Evolutionary conservation across 139 green algal genomes (phyloP).

Genomic region (Chlorella sp.): DNA sequence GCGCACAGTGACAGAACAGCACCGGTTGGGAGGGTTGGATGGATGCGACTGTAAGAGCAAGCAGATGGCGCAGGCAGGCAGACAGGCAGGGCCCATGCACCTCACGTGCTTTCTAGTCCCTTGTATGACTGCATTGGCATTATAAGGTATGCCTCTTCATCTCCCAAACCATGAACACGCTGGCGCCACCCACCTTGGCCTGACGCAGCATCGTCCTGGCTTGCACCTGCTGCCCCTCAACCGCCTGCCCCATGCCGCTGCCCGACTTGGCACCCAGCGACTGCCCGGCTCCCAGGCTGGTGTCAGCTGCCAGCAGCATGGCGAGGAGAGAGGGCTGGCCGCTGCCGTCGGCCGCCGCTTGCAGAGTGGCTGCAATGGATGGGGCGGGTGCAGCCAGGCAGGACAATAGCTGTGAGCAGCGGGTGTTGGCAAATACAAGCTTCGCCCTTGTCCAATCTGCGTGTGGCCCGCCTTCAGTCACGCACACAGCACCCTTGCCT

Average conservation of each 20-base stretch:
- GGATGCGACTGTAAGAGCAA: neutral
- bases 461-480: too few species aligned
- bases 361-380: neutral
- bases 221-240: neutral
- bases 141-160: too few species aligned
- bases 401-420: neutral
- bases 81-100: too few species aligned
- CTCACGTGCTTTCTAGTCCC: too few species aligned
- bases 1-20: neutral
- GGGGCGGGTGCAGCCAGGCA: neutral
- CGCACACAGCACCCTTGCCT: too few species aligned
- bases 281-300: too few species aligned
- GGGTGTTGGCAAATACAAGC: too few species aligned
- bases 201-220: neutral
- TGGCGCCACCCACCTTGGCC: neutral
- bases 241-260: neutral
- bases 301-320: neutral
- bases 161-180: too few species aligned
- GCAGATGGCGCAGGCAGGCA: too few species aligned
- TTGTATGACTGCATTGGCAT: too few species aligned
- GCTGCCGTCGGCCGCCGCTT: neutral
- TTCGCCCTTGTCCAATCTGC: too few species aligned
- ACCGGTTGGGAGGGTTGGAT: too few species aligned
- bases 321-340: slow-evolving; percentile 8
- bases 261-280: neutral